phyloP scores from a whole-genome alignment of 176 grass and related monocot species.

The Paspalum vaginatum region DNA sequence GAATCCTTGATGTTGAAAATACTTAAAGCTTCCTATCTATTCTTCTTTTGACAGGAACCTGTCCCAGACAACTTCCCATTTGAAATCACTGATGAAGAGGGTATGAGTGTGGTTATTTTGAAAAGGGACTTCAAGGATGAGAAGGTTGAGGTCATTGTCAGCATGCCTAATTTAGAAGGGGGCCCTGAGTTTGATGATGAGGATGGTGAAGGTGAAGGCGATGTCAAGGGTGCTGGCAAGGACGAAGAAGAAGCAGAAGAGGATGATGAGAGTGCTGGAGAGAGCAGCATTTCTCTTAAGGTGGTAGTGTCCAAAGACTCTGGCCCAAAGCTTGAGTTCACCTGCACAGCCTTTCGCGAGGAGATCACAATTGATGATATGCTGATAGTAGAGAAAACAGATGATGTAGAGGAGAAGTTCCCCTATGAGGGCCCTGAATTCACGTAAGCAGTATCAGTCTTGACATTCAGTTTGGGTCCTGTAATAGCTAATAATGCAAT shows the following conservation, averaged over 20 bases:
- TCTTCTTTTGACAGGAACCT: slow-evolving; percentile 48
- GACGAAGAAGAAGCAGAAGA: slow-evolving; percentile 24
- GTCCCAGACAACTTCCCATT: slow-evolving; percentile 78
- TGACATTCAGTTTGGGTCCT: neutral
- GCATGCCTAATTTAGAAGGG: slow-evolving; percentile 79
- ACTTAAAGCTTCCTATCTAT: neutral
- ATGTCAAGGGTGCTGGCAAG: slow-evolving; percentile 37
- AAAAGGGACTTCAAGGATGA: slow-evolving; percentile 75
- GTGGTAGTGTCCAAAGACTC: slow-evolving; percentile 68
- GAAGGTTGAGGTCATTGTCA: slow-evolving; percentile 75
- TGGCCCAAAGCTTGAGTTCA: slow-evolving; percentile 73
- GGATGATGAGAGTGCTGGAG: slow-evolving; percentile 33
- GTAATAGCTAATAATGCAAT: no score
- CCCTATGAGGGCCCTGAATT: slow-evolving; percentile 89
- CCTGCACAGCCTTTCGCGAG: slow-evolving; percentile 71
- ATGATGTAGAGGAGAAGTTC: slow-evolving; percentile 56
- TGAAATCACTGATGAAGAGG: slow-evolving; percentile 73
- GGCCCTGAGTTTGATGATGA: slow-evolving; percentile 57
- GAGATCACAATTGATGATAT: slow-evolving; percentile 90
- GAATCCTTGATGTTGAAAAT: slow-evolving; percentile 1
- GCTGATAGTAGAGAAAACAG: slow-evolving; percentile 56
- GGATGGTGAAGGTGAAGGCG: slow-evolving; percentile 35
- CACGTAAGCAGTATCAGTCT: slow-evolving; percentile 45
- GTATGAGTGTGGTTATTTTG: slow-evolving; percentile 71
- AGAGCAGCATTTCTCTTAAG: slow-evolving; percentile 72